These are phyloP conservation scores for Xylogone sp. DNA, from an alignment of 2,329 filamentous ascomycete species.

Conservation along the genomic window DNA sequence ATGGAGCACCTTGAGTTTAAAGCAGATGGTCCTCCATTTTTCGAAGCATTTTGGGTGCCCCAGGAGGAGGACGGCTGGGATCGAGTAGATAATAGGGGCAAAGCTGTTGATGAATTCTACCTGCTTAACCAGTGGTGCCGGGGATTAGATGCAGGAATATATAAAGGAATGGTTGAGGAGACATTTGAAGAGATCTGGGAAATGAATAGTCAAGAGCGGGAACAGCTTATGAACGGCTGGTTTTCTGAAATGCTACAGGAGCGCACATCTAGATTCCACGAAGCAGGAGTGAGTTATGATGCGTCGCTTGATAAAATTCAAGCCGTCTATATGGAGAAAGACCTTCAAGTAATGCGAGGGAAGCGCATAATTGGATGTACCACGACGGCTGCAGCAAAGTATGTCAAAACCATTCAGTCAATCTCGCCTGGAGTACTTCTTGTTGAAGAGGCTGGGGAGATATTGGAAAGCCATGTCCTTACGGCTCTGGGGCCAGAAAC, in stretches of 20 bases:
- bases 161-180: conserved; percentile 22
- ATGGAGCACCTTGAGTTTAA: conserved; percentile 48
- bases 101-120: conserved; percentile 40
- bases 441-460: conserved; percentile 71
- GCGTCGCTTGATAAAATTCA: conserved; percentile 45
- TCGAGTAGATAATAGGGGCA: conserved; percentile 42
- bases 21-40: conserved; percentile 45
- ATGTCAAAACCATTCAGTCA: conserved; percentile 48
- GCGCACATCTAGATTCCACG: too few relatives aligned
- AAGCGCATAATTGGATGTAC: conserved; percentile 67
- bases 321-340: conserved; percentile 25
- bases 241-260: too few relatives aligned
- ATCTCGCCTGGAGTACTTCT: conserved; percentile 57
- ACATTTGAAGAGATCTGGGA: too few relatives aligned
- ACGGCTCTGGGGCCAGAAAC: conserved; percentile 52
- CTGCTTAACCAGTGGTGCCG: conserved; percentile 50
- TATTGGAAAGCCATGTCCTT: conserved; percentile 64
- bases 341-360: conserved; percentile 39
- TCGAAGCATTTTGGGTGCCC: conserved; percentile 53
- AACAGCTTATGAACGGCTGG: too few relatives aligned
- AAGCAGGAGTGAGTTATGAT: conserved; percentile 12
- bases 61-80: conserved; percentile 39
- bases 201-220: too few relatives aligned
- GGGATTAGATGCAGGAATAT: conserved; percentile 40
- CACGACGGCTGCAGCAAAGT: conserved; percentile 65